Evolutionary conservation across 2,329 filamentous ascomycete genomes (phyloP).

Genomic region (Ilyonectria mors-panacis): DNA sequence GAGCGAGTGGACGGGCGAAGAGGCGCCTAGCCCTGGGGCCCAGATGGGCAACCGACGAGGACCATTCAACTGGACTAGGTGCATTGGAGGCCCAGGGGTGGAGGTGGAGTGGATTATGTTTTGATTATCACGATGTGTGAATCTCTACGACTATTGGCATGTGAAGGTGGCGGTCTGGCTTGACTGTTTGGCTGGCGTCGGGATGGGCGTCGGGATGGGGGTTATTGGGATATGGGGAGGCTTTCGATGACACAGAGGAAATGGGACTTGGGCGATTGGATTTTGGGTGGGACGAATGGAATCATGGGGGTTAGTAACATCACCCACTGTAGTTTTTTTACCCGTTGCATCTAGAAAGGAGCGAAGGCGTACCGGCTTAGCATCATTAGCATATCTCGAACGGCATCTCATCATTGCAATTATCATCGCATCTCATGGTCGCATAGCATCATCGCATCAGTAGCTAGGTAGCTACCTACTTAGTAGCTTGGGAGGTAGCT

Average conservation of each 20-base stretch:
- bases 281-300: not conserved
- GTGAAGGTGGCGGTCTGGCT: slow-evolving; percentile 31
- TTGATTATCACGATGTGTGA: slow-evolving; percentile 54
- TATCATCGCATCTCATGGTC: too few species aligned
- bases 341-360: slow-evolving; percentile 24
- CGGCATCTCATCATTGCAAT: not conserved
- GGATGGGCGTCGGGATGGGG: slow-evolving; percentile 5
- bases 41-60: slow-evolving; percentile 59
- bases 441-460: not conserved
- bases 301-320: slow-evolving; percentile 1
- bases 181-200: slow-evolving; percentile 26
- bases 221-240: slow-evolving; percentile 4
- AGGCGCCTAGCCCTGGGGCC: slow-evolving; percentile 51
- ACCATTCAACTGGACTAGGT: slow-evolving; percentile 72
- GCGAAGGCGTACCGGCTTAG: slow-evolving; percentile 23
- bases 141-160: slow-evolving; percentile 35
- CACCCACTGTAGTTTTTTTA: slow-evolving; percentile 7
- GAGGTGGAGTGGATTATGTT: slow-evolving; percentile 80
- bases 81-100: slow-evolving; percentile 68
- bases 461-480: not conserved
- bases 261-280: slow-evolving; percentile 9
- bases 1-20: slow-evolving; percentile 62
- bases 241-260: slow-evolving; percentile 19
- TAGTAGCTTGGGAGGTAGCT: slow-evolving; percentile 7
- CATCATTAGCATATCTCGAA: slow-evolving; percentile 21